Percentiles rank a stretch among this genome's conserved stretches.
Evolutionary conservation across 2,329 filamentous ascomycete genomes (phyloP).

Genomic region (Apiospora phragmitis): DNA sequence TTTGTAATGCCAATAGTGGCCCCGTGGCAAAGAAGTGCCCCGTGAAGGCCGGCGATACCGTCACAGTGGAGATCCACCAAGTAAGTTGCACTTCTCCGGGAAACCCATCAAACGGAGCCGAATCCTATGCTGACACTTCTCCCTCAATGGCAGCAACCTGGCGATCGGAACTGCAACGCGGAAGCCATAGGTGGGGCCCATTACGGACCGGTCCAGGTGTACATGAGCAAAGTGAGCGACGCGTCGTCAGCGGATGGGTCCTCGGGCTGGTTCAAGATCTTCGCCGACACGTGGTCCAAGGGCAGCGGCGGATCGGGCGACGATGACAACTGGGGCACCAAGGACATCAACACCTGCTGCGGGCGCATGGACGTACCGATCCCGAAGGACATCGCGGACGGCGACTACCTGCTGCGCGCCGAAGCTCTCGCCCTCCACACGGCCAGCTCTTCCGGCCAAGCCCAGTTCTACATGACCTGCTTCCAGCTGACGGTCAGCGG

Average conservation of each 20-base stretch:
- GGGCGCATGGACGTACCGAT: slow-evolving; percentile 45
- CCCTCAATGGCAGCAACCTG: slow-evolving; percentile 36
- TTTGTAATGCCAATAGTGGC: slow-evolving; percentile 39
- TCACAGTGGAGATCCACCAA: slow-evolving; percentile 38
- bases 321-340: slow-evolving; percentile 47
- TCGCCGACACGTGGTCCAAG: slow-evolving; percentile 45
- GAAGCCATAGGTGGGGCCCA: slow-evolving; percentile 56
- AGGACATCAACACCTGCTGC: slow-evolving; percentile 39
- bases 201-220: slow-evolving; percentile 54
- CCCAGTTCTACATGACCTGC: slow-evolving; percentile 34
- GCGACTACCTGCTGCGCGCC: slow-evolving; percentile 44
- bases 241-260: slow-evolving; percentile 44
- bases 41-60: slow-evolving; percentile 32
- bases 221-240: slow-evolving; percentile 51
- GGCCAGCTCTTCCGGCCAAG: slow-evolving; percentile 32
- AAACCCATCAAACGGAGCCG: slow-evolving; percentile 12
- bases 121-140: slow-evolving; percentile 34
- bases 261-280: slow-evolving; percentile 53
- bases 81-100: slow-evolving; percentile 39
- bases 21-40: slow-evolving; percentile 34
- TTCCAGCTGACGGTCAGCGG: slow-evolving; percentile 33
- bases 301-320: slow-evolving; percentile 36
- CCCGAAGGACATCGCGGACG: slow-evolving; percentile 38
- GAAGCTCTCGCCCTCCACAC: slow-evolving; percentile 47
- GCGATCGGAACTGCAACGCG: slow-evolving; percentile 44